Evolutionary conservation across 108 stramenopile genomes (phyloP).

Genomic region (Seminavis robusta): DNA sequence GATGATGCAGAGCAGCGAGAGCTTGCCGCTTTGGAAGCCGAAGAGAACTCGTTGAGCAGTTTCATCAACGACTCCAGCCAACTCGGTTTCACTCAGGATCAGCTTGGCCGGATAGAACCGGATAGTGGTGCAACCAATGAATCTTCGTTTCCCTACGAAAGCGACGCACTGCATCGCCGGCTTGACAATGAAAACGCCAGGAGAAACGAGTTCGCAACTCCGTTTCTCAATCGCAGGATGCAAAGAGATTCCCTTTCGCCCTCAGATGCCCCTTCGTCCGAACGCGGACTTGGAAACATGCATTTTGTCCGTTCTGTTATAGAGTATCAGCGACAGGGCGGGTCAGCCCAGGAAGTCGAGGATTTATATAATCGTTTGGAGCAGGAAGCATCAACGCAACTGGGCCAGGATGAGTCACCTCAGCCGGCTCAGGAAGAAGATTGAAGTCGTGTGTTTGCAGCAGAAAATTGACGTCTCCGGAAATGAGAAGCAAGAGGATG

Average conservation of each 20-base stretch:
- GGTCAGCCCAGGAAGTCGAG: slow-evolving; percentile 72
- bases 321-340: slow-evolving; percentile 78
- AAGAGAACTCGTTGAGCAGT: slow-evolving; percentile 38
- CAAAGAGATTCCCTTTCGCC: slow-evolving; percentile 28
- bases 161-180: slow-evolving; percentile 41
- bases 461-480: too few species aligned
- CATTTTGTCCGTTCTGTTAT: slow-evolving; percentile 82
- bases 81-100: slow-evolving; percentile 78
- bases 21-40: slow-evolving; percentile 54
- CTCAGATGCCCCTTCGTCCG: slow-evolving; percentile 43
- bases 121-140: slow-evolving; percentile 25
- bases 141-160: slow-evolving; percentile 1
- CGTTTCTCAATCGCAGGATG: slow-evolving; percentile 71
- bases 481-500: too few species aligned
- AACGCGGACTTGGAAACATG: slow-evolving; percentile 76
- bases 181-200: slow-evolving; percentile 54
- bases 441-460: too few species aligned
- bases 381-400: too few species aligned
- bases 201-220: slow-evolving; percentile 61
- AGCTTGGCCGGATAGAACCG: slow-evolving; percentile 46
- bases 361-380: slow-evolving; percentile 42
- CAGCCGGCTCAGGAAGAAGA: too few species aligned
- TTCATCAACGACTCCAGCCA: slow-evolving; percentile 86
- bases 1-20: slow-evolving; percentile 60
- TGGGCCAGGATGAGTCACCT: too few species aligned